Percentiles rank a stretch among this genome's conserved stretches.
Evolutionary conservation across 345 rosid species (phyloP).

Genomic region (Gossypium bickii): DNA sequence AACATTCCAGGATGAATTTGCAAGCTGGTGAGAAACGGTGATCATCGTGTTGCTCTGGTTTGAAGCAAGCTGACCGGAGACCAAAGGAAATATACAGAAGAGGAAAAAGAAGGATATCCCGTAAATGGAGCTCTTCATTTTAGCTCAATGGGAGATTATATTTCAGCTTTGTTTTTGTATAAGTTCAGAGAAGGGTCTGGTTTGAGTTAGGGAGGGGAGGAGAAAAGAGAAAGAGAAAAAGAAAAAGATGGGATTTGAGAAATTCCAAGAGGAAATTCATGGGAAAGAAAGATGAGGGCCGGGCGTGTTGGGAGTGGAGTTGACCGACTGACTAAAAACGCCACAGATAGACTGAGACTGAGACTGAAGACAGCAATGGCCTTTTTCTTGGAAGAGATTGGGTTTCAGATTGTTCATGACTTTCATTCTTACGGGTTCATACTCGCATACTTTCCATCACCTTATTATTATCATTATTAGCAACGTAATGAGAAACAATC

Average conservation of each 20-base stretch:
- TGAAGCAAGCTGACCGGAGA: conserved; percentile 28
- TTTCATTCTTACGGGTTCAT: background rate
- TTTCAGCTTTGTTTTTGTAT: background rate
- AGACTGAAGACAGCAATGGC: background rate
- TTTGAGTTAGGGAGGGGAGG: too few species aligned
- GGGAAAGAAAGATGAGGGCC: conserved; percentile 19
- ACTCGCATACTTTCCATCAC: background rate
- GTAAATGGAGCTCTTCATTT: conserved; percentile 1
- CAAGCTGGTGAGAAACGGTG: conserved; percentile 27
- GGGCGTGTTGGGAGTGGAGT: conserved; percentile 24
- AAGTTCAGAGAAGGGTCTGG: conserved; percentile 1
- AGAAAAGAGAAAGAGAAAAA: background rate
- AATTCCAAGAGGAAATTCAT: conserved; percentile 10
- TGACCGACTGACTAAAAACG: conserved; percentile 16
- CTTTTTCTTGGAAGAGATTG: background rate
- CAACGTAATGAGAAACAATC: background rate
- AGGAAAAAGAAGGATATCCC: conserved; percentile 14
- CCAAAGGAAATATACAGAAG: conserved; percentile 21
- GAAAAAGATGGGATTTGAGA: background rate
- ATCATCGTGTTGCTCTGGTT: conserved; percentile 43
- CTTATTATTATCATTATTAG: background rate
- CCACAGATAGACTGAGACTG: background rate
- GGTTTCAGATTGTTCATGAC: background rate
- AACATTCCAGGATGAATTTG: conserved; percentile 35
- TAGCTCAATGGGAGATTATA: background rate